Conservation (phyloP, 2,329 filamentous ascomycete species). For the Amylocarpus encephaloides region DNA sequence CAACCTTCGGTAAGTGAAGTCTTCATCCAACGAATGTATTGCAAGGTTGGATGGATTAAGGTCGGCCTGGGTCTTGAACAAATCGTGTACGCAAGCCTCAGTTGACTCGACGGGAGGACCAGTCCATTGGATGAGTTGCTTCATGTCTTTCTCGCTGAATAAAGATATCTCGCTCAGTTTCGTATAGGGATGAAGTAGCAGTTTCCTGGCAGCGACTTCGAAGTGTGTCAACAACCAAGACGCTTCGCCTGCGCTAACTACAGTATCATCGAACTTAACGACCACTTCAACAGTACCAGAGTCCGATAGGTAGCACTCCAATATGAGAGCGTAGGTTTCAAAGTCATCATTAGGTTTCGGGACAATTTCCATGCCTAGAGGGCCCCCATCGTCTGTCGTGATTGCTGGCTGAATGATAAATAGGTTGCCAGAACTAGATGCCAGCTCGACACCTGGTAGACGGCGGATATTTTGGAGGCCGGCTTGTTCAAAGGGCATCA, state of each 20-base stretch:
- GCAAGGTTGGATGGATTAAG: constrained; percentile 1
- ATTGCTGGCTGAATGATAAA: constrained; percentile 19
- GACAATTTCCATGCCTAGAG: too few species aligned
- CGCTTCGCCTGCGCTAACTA: background rate
- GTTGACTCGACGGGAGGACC: constrained; percentile 4
- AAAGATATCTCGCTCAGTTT: background rate
- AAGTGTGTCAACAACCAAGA: background rate
- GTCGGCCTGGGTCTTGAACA: constrained; percentile 2
- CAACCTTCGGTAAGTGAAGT: constrained; percentile 18
- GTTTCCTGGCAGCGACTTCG: background rate
- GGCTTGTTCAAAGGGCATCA: constrained; percentile 46
- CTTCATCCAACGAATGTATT: constrained; percentile 9
- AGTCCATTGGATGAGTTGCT: background rate
- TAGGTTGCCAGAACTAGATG: constrained; percentile 19
- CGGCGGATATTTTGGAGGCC: constrained; percentile 11
- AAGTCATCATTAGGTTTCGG: constrained; percentile 3
- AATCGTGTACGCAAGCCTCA: constrained; percentile 2
- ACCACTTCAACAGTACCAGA: background rate
- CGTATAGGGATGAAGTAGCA: background rate
- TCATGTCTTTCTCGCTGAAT: background rate
- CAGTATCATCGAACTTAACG: too few species aligned
- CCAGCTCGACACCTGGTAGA: constrained; percentile 6
- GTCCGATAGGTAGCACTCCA: constrained; percentile 6
- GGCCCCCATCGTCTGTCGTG: background rate
- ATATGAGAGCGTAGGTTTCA: constrained; percentile 14